Conservation (phyloP, 2,329 filamentous ascomycete species). For the Colletotrichum scovillei region DNA sequence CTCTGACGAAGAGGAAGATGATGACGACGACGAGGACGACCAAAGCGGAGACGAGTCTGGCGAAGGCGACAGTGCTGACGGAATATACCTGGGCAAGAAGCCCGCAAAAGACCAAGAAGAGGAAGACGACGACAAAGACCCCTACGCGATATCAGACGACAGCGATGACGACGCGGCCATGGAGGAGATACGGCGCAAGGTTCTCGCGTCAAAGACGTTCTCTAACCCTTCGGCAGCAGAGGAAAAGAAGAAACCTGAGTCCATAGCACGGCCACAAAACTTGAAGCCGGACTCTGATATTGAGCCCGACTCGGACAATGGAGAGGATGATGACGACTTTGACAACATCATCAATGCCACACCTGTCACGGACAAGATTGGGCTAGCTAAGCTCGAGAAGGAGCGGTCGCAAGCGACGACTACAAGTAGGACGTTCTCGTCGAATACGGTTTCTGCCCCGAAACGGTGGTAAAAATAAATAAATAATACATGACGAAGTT, state of each 20-base stretch:
- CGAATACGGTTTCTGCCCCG: slow-evolving; percentile 60
- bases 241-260: slow-evolving; percentile 69
- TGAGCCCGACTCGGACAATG: slow-evolving; percentile 79
- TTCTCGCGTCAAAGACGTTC: slow-evolving; percentile 93
- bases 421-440: slow-evolving; percentile 64
- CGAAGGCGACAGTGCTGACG: slow-evolving; percentile 61
- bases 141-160: slow-evolving; percentile 82
- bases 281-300: slow-evolving; percentile 72
- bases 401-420: slow-evolving; percentile 61
- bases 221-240: slow-evolving; percentile 64
- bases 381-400: slow-evolving; percentile 68
- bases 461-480: slow-evolving; percentile 52
- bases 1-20: slow-evolving; percentile 69
- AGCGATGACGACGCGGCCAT: slow-evolving; percentile 86
- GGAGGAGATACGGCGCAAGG: slow-evolving; percentile 89
- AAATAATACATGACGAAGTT: not conserved
- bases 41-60: slow-evolving; percentile 58
- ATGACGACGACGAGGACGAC: slow-evolving; percentile 58
- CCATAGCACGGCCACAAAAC: slow-evolving; percentile 69
- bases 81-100: slow-evolving; percentile 71
- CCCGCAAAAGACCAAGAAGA: slow-evolving; percentile 53
- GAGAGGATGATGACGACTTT: slow-evolving; percentile 79
- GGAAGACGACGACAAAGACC: slow-evolving; percentile 67
- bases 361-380: slow-evolving; percentile 87
- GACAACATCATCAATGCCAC: slow-evolving; percentile 94